Conservation (phyloP, 106 monocot genomes). For the Dactylorhiza incarnata region DNA sequence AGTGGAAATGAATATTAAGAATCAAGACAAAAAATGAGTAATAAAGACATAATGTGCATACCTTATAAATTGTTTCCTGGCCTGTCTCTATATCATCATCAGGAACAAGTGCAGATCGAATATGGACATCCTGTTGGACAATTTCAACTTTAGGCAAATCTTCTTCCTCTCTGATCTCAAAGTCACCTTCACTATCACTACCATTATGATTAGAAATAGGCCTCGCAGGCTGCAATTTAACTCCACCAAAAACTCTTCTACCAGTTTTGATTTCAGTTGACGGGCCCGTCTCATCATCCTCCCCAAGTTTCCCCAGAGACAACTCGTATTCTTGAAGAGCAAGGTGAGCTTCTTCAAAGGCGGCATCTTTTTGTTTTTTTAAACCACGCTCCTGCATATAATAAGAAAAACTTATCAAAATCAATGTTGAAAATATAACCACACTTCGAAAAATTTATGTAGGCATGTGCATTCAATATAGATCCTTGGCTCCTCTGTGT, state of each 20-base stretch:
- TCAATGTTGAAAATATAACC: not conserved
- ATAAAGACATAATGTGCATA: slow-evolving; percentile 2
- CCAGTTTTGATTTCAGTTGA: slow-evolving; percentile 32
- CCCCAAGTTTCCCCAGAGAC: slow-evolving; percentile 46
- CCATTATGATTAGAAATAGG: slow-evolving; percentile 17
- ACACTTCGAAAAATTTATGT: too few species aligned
- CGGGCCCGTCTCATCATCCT: slow-evolving; percentile 15
- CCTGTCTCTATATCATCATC: slow-evolving; percentile 25
- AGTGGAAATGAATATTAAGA: not conserved
- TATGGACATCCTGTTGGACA: slow-evolving; percentile 13
- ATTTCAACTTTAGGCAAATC: slow-evolving; percentile 13
- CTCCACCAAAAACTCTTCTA: slow-evolving; percentile 67
- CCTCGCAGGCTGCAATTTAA: slow-evolving; percentile 19
- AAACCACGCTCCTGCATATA: slow-evolving; percentile 61
- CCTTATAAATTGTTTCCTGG: slow-evolving; percentile 46
- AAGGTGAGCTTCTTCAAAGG: slow-evolving; percentile 65
- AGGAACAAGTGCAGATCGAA: slow-evolving; percentile 31
- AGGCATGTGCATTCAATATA: too few species aligned
- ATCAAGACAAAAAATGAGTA: not conserved
- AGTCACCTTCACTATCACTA: slow-evolving; percentile 72
- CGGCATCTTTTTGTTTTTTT: slow-evolving; percentile 75
- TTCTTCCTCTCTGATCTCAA: slow-evolving; percentile 24
- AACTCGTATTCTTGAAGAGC: slow-evolving; percentile 77
- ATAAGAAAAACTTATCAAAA: not conserved
- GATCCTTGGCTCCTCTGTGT: too few species aligned